Conservation (phyloP, 768 basidiomycete genomes). For the Boletus rubropictus region DNA sequence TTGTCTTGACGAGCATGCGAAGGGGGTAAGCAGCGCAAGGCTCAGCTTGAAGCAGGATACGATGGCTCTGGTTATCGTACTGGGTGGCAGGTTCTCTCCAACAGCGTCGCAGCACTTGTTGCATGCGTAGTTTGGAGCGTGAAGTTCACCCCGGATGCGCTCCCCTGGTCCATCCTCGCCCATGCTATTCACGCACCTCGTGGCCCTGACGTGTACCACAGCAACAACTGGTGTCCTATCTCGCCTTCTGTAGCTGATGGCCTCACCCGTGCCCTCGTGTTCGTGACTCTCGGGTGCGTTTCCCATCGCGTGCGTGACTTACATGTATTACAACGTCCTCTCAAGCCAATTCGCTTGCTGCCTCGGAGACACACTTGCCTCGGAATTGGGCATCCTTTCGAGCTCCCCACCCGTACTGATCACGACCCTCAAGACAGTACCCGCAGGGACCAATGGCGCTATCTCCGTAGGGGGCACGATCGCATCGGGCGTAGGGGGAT, state of each 20-base stretch:
- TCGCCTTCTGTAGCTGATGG: conserved; percentile 39
- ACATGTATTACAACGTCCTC: neutral
- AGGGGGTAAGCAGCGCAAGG: conserved; percentile 75
- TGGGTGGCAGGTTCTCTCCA: conserved; percentile 79
- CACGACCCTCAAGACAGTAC: conserved; percentile 69
- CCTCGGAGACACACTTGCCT: conserved; percentile 88
- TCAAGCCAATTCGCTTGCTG: conserved; percentile 81
- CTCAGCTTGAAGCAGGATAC: conserved; percentile 71
- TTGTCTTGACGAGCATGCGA: neutral
- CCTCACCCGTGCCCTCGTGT: conserved; percentile 57
- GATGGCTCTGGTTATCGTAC: conserved; percentile 68
- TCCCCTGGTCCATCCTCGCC: conserved; percentile 33
- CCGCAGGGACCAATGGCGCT: conserved; percentile 88
- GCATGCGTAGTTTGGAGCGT: conserved; percentile 63
- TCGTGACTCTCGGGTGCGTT: conserved; percentile 60
- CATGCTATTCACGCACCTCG: conserved; percentile 9
- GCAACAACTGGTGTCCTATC: conserved; percentile 57
- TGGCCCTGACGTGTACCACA: conserved; percentile 30
- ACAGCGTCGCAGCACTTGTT: conserved; percentile 59
- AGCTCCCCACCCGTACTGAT: conserved; percentile 62
- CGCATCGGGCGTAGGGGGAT: conserved; percentile 69
- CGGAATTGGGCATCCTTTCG: conserved; percentile 87
- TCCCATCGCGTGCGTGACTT: neutral
- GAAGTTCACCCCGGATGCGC: conserved; percentile 42
- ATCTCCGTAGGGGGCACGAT: conserved; percentile 71